phyloP scores from a whole-genome alignment of 208 protist genomes.

The Balamuthia mandrillaris region DNA sequence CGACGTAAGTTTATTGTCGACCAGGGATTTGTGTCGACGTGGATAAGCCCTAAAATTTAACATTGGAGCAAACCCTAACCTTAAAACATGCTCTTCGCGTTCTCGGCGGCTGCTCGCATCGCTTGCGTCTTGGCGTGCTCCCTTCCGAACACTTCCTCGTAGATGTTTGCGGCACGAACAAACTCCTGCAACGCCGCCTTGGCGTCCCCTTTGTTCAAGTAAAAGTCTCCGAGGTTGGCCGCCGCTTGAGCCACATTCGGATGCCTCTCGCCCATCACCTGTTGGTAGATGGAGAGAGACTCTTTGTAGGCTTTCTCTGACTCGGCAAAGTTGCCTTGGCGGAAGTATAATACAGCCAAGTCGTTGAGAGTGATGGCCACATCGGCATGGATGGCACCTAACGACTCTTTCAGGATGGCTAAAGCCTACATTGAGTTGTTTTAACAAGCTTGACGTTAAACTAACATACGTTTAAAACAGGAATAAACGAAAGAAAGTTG shows the following conservation, averaged over 20 bases:
- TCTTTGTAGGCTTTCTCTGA: slow-evolving; percentile 12
- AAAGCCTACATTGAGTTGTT: neutral
- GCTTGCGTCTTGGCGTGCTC: neutral
- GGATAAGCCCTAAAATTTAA: no score
- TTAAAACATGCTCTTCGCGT: no score
- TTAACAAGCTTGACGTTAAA: no score
- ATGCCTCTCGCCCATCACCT: neutral
- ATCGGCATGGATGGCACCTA: neutral
- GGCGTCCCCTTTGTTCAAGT: neutral
- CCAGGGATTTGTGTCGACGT: no score
- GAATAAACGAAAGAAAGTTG: no score
- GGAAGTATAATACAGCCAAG: slow-evolving; percentile 21
- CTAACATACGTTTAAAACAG: no score
- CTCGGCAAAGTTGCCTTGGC: neutral
- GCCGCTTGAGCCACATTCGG: neutral
- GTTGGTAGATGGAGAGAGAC: neutral
- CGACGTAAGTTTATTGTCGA: no score
- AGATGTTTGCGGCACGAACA: neutral
- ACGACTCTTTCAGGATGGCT: neutral
- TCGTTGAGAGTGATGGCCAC: slow-evolving; percentile 1
- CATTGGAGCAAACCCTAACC: no score
- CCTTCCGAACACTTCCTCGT: neutral
- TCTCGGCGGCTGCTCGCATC: neutral
- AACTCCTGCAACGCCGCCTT: neutral
- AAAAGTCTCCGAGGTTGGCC: neutral